These are phyloP conservation scores for Ascochyta lentis DNA, from an alignment of 2,329 filamentous ascomycete species.

Conservation along the genomic window DNA sequence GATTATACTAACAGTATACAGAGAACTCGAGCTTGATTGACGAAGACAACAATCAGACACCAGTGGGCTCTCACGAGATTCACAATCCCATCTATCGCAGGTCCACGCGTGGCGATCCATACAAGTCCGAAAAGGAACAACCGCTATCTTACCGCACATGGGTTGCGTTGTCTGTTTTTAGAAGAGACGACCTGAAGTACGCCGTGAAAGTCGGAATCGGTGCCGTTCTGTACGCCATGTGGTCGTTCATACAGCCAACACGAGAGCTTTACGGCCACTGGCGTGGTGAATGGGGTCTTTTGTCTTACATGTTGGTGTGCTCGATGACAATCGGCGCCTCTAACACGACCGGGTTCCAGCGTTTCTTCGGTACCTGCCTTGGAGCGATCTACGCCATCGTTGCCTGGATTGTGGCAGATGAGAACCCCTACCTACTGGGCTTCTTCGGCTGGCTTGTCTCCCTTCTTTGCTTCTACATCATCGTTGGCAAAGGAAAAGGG, in stretches of 20 bases:
- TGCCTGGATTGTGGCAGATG: constrained; percentile 78
- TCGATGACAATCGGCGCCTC: constrained; percentile 97
- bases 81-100: constrained; percentile 44
- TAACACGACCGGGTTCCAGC: constrained; percentile 87
- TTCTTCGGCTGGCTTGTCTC: constrained; percentile 83
- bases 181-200: constrained; percentile 74
- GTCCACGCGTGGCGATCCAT: constrained; percentile 35
- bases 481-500: constrained; percentile 80
- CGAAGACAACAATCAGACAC: constrained; percentile 34
- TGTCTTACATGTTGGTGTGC: constrained; percentile 98
- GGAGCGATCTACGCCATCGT: constrained; percentile 78
- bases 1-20: constrained; percentile 18
- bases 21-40: constrained; percentile 35
- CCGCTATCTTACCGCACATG: constrained; percentile 59
- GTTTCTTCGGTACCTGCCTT: constrained; percentile 84
- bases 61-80: constrained; percentile 44
- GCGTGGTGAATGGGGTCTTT: constrained; percentile 94
- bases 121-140: constrained; percentile 38
- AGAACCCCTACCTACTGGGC: constrained; percentile 76
- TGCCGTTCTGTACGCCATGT: constrained; percentile 85
- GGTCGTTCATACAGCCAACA: constrained; percentile 82
- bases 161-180: constrained; percentile 62
- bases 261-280: constrained; percentile 83
- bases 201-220: constrained; percentile 93
- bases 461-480: constrained; percentile 87